Base-by-base conservation (phyloP, 2,329 filamentous ascomycete genomes). In the Xylariaceae sp. region DNA sequence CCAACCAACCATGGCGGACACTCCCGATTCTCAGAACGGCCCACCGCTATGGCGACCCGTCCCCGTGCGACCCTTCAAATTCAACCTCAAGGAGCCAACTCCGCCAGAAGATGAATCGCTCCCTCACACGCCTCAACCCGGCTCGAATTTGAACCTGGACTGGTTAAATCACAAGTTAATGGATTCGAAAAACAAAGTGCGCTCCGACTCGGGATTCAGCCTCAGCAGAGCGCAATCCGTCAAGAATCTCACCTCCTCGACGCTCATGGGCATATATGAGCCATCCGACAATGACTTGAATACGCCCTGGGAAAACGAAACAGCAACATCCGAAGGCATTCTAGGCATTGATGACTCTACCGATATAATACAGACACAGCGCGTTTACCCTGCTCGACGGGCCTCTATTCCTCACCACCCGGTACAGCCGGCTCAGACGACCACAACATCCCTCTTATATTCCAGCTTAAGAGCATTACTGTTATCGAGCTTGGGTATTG, bases 241-340 rank as follows among this genome's bases (percentile, higher is more conserved):
- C 59, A 78, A 92, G 70, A 96, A 97, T 72, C 81, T 99, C 61
- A 96, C 91, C 3, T 88, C 89, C 8, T 92, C 91, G 1, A 96
- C 94, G 0, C 82, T 99, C 4, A 89, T 88, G 67, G 93, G 94
- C 57, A 99, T 99, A 69, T 99, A 96, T 78, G 87, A 86, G 9
- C 86, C 85, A 5, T 83, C 84, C 59, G 78, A 82, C 50, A 74
- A 74, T 64, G 75, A 81, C 62, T 74, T 80, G 2, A 78, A 81
- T 57, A 92, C 88, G 9, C 90, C 90, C 1, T 94, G 88, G 87
- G 90, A 88, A 23, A 89, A 86, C 0, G 90, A 90, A 42, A 83
- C 88, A 37, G 84, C 89, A 70, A 90, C 88, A 0, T 89, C 89
- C 30, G 73, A 74, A 44, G 75, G 72, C 64, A 72, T 75, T 62